phyloP scores from a whole-genome alignment of 768 basidiomycete genomes.

The Mycena metata region DNA sequence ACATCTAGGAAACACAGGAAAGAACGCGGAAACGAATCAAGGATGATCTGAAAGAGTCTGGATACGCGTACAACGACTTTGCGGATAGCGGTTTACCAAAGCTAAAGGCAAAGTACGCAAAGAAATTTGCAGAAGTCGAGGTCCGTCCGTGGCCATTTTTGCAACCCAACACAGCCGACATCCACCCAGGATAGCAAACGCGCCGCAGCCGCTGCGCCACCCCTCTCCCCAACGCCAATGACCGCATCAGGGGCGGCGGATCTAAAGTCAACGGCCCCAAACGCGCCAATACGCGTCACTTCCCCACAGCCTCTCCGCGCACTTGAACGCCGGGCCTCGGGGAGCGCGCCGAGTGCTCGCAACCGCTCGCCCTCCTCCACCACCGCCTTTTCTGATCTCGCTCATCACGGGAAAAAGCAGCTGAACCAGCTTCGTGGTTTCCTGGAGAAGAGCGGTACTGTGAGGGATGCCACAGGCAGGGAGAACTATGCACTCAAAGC shows the following conservation, averaged over 20 bases:
- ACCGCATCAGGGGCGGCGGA: constrained; percentile 52
- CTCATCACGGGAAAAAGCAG: constrained; percentile 91
- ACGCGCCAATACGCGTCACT: constrained; percentile 67
- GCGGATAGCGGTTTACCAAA: constrained; percentile 85
- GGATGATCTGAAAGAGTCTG: constrained; percentile 89
- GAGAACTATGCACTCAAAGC: constrained; percentile 79
- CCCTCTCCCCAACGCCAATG: constrained; percentile 49
- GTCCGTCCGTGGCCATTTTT: constrained; percentile 51
- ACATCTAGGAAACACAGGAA: constrained; percentile 84
- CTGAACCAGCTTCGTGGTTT: constrained; percentile 89
- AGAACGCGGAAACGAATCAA: constrained; percentile 93
- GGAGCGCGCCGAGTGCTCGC: constrained; percentile 63
- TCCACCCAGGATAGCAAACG: constrained; percentile 75
- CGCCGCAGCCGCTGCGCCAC: constrained; percentile 53
- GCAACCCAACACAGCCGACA: constrained; percentile 16
- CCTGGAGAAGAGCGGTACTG: constrained; percentile 80
- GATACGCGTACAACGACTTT: constrained; percentile 83
- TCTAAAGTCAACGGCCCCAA: constrained; percentile 61
- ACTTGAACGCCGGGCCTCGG: constrained; percentile 80
- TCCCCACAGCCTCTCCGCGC: constrained; percentile 83
- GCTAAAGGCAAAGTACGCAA: constrained; percentile 82
- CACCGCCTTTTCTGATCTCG: constrained; percentile 87
- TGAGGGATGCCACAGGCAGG: constrained; percentile 71
- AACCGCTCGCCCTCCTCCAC: constrained; percentile 88
- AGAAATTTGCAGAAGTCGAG: constrained; percentile 91